Conservation (phyloP, 2,329 filamentous ascomycete genomes). For the Exophiala lecanii-corni region DNA sequence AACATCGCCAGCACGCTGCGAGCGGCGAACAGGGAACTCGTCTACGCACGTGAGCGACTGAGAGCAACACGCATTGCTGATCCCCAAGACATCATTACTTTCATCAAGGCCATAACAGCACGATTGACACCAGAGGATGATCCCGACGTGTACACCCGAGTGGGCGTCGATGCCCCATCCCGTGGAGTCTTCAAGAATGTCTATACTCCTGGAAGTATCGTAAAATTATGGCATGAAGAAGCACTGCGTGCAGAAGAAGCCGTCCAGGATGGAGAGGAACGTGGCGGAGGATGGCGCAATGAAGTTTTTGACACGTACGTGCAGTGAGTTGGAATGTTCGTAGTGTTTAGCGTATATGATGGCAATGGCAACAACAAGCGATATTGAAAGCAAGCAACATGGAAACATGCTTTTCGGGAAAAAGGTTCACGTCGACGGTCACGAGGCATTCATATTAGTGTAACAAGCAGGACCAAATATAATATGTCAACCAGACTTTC, state of each 20-base stretch:
- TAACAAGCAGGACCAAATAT: too few species aligned
- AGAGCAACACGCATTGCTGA: slow-evolving; percentile 79
- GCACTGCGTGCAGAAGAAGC: slow-evolving; percentile 64
- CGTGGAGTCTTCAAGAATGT: slow-evolving; percentile 71
- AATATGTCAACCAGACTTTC: too few species aligned
- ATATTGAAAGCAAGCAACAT: too few species aligned
- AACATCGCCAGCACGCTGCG: slow-evolving; percentile 67
- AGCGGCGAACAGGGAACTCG: slow-evolving; percentile 73
- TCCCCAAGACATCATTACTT: slow-evolving; percentile 74
- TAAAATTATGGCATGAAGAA: slow-evolving; percentile 85
- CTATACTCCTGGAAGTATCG: slow-evolving; percentile 84
- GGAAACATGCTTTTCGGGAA: too few species aligned
- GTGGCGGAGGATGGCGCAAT: slow-evolving; percentile 71
- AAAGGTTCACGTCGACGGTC: too few species aligned
- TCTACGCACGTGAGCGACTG: slow-evolving; percentile 81
- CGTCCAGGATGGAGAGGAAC: slow-evolving; percentile 64
- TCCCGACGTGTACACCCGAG: slow-evolving; percentile 68
- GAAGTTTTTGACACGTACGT: slow-evolving; percentile 63
- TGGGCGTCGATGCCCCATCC: slow-evolving; percentile 62
- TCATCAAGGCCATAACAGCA: slow-evolving; percentile 75
- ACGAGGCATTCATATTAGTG: too few species aligned
- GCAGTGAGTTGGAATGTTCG: slow-evolving; percentile 5
- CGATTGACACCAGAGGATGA: slow-evolving; percentile 67
- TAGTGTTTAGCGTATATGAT: too few species aligned
- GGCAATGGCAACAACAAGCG: too few species aligned